These are phyloP conservation scores for Pyrus bretschneideri DNA, from an alignment of 306 rosid species.

Conservation along the genomic window DNA sequence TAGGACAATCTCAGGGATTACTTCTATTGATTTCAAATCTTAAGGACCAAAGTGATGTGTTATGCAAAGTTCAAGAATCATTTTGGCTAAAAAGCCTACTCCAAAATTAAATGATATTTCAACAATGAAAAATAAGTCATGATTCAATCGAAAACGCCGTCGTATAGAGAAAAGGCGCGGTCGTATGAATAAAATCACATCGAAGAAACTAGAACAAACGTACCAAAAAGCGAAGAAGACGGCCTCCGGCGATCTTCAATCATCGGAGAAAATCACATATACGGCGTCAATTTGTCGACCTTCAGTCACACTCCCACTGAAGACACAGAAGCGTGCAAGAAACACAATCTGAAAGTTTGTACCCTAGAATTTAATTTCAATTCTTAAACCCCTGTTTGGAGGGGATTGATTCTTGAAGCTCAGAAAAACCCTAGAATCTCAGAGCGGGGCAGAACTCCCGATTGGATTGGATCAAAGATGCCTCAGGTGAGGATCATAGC, in stretches of 20 bases:
- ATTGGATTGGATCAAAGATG: slow-evolving; percentile 32
- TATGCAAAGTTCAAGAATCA: accelerated
- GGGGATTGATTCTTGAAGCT: not conserved
- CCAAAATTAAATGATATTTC: no score
- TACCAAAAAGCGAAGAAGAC: not conserved
- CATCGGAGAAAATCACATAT: not conserved
- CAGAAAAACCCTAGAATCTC: slow-evolving; percentile 5
- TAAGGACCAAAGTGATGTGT: no score
- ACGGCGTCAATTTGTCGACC: not conserved
- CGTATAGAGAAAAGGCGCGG: no score
- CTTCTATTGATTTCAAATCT: no score
- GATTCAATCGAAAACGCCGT: no score
- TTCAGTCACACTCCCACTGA: not conserved
- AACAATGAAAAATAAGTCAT: no score
- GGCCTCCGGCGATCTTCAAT: not conserved
- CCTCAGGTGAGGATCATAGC: slow-evolving; percentile 93
- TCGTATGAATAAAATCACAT: not conserved
- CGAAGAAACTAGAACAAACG: no score
- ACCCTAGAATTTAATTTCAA: not conserved
- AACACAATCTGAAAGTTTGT: not conserved
- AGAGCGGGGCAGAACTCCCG: not conserved
- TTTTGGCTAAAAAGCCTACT: no score
- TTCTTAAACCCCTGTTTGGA: not conserved
- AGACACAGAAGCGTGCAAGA: not conserved
- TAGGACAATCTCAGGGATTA: no score